Evolutionary conservation across 805 yeast genomes (phyloP), one percentile per base, ranked within the genome.

Genomic region (Hemisphaericaspora nanyangensis): DNA sequence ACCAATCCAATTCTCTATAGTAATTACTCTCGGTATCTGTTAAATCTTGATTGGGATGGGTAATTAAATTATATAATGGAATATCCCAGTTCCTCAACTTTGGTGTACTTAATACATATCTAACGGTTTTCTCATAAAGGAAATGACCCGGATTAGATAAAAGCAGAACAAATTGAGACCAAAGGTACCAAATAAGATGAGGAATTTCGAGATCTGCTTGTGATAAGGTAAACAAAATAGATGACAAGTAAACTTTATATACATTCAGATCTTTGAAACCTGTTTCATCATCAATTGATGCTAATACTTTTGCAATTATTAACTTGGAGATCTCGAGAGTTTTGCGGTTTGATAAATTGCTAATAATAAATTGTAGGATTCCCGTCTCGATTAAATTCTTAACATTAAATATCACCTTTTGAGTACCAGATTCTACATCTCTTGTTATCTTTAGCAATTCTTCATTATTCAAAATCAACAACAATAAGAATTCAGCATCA

Each of bases 401-500:
- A 31, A 84, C 58, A 43, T 84, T 77, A 38, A 81, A 70, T 12
- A 54, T 58, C 34, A 61, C 35, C 17, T 40, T 60, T 10, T 31
- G 18, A 17, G 41, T 18, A 4, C 40, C 45, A 3, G 45, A 49
- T 13, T 46, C 49, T 28, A 46, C 64, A 5, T 59, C 61, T 7
- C 55, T 56, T 3, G 52, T 49, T 11, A 61, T 40, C 19, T 54
- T 58, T 30, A 84, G 71, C 24, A 85, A 62, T 44, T 84, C 90
- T 4, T 77, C 80, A 48, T 80, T 84, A 54, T 80, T 82, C 27
- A 83, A 55, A 4, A 82, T 59, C 43, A 81, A 53, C 39, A 83
- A 63, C 44, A 86, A 56, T 27, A 89, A 49, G 51, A 89, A 86
- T 51, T 82, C 80, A n/a, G 80, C 73, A 53, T 87, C 91, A 56